Conservation (phyloP, 2,329 filamentous ascomycete genomes). For the Scopulariopsis brevicaulis region DNA sequence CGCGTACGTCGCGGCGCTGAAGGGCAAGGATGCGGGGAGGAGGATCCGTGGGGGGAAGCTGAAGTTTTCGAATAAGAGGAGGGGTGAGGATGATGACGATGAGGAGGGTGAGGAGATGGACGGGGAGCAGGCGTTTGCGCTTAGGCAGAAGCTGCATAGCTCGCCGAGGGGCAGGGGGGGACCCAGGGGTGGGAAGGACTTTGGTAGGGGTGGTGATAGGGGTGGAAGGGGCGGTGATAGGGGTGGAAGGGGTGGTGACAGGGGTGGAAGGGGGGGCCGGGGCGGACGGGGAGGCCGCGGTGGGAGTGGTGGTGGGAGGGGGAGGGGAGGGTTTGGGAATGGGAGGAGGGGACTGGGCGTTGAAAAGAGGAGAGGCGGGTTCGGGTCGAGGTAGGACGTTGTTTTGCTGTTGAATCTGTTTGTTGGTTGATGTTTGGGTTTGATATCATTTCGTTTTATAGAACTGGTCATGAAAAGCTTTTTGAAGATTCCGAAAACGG, state of each 20-base stretch:
- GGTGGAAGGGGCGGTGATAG: constrained; percentile 17
- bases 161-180: constrained; percentile 13
- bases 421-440: background rate
- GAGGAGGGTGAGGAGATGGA: constrained; percentile 40
- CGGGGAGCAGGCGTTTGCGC: constrained; percentile 36
- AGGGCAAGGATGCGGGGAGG: constrained; percentile 53
- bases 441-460: background rate
- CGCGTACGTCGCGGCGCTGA: constrained; percentile 59
- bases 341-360: background rate
- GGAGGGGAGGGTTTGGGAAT: constrained; percentile 17
- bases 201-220: constrained; percentile 18
- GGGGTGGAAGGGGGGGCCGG: constrained; percentile 25
- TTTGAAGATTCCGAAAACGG: too few species aligned
- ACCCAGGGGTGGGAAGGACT: constrained; percentile 18
- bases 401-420: background rate
- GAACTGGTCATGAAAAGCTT: background rate
- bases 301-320: constrained; percentile 38
- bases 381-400: background rate
- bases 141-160: constrained; percentile 33
- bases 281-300: constrained; percentile 34
- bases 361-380: background rate
- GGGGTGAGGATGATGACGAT: constrained; percentile 29
- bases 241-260: constrained; percentile 22
- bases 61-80: constrained; percentile 57
- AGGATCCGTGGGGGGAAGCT: constrained; percentile 56